These are phyloP conservation scores for Acanthamoeba triangularis DNA, from an alignment of 208 protist species.

Conservation along the genomic window DNA sequence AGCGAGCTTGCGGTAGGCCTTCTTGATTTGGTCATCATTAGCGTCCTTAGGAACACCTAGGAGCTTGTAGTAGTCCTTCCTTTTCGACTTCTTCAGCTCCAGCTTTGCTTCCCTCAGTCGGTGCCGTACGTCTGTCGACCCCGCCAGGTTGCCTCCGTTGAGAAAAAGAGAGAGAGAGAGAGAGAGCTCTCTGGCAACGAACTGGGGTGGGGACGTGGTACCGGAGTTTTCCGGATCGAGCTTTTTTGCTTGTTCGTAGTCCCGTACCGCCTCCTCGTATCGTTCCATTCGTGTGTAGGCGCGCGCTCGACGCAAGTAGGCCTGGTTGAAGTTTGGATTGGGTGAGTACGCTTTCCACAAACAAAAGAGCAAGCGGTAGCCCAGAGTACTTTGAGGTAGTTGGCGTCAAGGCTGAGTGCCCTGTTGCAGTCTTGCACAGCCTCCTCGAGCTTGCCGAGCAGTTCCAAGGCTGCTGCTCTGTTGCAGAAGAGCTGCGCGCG, in stretches of 20 bases:
- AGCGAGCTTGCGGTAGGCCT: constrained; percentile 91
- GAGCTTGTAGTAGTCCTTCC: constrained; percentile 92
- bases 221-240: constrained; percentile 40
- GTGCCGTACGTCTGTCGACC: constrained; percentile 75
- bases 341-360: too few relatives aligned
- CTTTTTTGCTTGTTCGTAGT: constrained; percentile 80
- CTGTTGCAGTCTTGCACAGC: constrained; percentile 40
- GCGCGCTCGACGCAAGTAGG: constrained; percentile 79
- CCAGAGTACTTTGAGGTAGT: background rate
- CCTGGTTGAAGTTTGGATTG: background rate
- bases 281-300: constrained; percentile 72
- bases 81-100: constrained; percentile 85
- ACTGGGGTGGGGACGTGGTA: background rate
- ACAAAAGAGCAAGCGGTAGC: background rate
- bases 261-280: constrained; percentile 86
- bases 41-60: constrained; percentile 85
- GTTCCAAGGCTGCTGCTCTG: constrained; percentile 78
- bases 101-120: constrained; percentile 85
- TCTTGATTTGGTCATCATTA: constrained; percentile 90
- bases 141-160: background rate
- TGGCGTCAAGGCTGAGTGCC: constrained; percentile 35
- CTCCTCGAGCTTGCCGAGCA: constrained; percentile 67
- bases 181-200: too few relatives aligned
- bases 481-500: constrained; percentile 82
- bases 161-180: background rate